Conservation (phyloP, 2,329 filamentous ascomycete genomes). For the Pseudocercospora ulei region DNA sequence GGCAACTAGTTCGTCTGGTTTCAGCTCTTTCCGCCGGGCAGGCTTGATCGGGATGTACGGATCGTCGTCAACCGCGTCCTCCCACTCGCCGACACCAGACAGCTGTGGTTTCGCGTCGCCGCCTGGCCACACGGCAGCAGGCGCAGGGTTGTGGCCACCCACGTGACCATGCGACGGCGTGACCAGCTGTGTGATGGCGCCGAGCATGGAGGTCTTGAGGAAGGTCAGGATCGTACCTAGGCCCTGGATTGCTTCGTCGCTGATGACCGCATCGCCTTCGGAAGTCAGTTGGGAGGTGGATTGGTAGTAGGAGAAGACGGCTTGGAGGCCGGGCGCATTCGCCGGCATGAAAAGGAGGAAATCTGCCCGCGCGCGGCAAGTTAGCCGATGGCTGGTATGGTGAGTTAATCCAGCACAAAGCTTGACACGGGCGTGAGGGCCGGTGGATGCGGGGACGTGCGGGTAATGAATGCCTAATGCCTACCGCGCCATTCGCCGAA, state of each 20-base stretch:
- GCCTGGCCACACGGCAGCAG: conserved; percentile 23
- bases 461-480: conserved; percentile 12
- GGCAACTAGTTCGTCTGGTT: conserved; percentile 12
- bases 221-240: conserved; percentile 70
- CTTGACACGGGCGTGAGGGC: conserved; percentile 6
- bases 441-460: conserved; percentile 8
- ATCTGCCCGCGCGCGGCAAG: conserved; percentile 45
- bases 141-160: conserved; percentile 16
- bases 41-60: conserved; percentile 33
- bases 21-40: conserved; percentile 29
- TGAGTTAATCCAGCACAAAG: background rate
- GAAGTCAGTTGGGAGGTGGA: conserved; percentile 79
- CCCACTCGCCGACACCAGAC: conserved; percentile 9
- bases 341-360: conserved; percentile 83
- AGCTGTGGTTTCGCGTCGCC: conserved; percentile 20
- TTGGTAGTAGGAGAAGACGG: conserved; percentile 83
- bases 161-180: conserved; percentile 21
- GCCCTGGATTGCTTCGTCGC: conserved; percentile 81
- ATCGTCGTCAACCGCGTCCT: conserved; percentile 25
- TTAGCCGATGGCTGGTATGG: background rate
- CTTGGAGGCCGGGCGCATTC: conserved; percentile 60
- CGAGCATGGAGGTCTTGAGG: conserved; percentile 64
- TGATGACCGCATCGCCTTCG: conserved; percentile 87
- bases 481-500: conserved; percentile 92
- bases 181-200: conserved; percentile 54